phyloP scores from a whole-genome alignment of 768 basidiomycete species.

The Termitomyces titanicus region DNA sequence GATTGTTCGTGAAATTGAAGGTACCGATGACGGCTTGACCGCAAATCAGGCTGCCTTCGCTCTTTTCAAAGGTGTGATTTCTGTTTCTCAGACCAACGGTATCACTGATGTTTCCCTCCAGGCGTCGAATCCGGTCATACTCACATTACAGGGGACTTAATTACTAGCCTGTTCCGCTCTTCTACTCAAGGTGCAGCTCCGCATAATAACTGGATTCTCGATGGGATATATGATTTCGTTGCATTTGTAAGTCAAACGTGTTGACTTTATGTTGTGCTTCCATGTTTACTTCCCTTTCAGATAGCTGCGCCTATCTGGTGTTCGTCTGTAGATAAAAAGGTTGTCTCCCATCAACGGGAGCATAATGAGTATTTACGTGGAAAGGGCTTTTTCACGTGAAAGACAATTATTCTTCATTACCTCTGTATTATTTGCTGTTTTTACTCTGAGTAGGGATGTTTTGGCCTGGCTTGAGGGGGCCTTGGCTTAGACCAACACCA shows the following conservation, averaged over 20 bases:
- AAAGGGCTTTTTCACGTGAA: conserved; percentile 38
- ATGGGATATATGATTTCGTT: conserved; percentile 42
- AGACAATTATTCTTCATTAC: neutral
- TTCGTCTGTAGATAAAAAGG: conserved; percentile 42
- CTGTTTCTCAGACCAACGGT: neutral
- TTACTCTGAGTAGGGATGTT: no score
- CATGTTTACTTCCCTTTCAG: conserved; percentile 24
- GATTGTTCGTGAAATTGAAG: conserved; percentile 75
- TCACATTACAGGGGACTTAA: conserved; percentile 74
- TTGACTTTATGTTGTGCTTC: conserved; percentile 1
- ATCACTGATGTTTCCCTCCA: conserved; percentile 15
- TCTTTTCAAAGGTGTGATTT: conserved; percentile 50
- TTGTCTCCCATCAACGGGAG: conserved; percentile 41
- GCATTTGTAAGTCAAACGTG: conserved; percentile 37
- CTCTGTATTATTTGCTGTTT: neutral
- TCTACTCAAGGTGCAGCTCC: conserved; percentile 64
- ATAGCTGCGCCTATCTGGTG: conserved; percentile 53
- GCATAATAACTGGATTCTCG: conserved; percentile 55
- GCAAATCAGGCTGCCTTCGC: conserved; percentile 59
- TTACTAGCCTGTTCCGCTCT: conserved; percentile 63
- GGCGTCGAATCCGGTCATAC: conserved; percentile 68
- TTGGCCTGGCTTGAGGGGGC: no score
- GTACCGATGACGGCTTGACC: conserved; percentile 57
- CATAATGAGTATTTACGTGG: conserved; percentile 41
- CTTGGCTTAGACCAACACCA: no score